Evolutionary conservation across 1,284 basidiomycete species (phyloP), one percentile per base, ranked within the genome.

Genomic region (Tilletia walkeri): DNA sequence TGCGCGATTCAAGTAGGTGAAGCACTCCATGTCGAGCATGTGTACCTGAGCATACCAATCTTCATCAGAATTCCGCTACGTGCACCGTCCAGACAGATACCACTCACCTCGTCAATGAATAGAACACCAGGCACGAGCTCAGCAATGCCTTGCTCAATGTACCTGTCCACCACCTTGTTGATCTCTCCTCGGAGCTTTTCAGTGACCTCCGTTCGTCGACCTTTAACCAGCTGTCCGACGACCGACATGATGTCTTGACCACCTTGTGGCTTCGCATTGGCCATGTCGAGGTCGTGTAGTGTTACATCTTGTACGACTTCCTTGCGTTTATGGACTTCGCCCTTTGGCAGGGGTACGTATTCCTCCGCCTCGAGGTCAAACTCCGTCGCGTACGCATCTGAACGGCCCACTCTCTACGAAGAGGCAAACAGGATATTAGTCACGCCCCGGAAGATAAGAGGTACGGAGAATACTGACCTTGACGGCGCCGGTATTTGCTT

Each of bases 201-300:
- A 24, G 95, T 99, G 7, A 99, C 91, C 84, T 99, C 95, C 7
- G 95, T 99, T 76, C 95, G 87, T 39, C 93, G 91, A 53, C 90
- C 94, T 85, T 94, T 96, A 76, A 97, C 93, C 9, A 99, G 87
- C 82, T 94, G 95, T 4, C 95, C 94, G 91, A 99, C 97, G 39
- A 99, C 94, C 81, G 91, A 93, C 95, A 98, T 97, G 83, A 99
- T 97, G 81, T 98, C 95, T 84, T 97, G 95, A 0, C 96, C 95
- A 16, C 88, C 88, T 78, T 93, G 92, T 6, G 95, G 95, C 61
- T 94, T 89, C 14, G 95, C 94, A 84, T 99, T 99, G 4, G 95
- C 95, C 74, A 95, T 93, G 84, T 99, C 95, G 56, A 99, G 87
- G 83, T 99, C 95, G 70, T 96, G 94, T 18, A 99, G 87, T 0